Evolutionary conservation across 306 rosid genomes (phyloP).

Genomic region (Carpinus viminea): DNA sequence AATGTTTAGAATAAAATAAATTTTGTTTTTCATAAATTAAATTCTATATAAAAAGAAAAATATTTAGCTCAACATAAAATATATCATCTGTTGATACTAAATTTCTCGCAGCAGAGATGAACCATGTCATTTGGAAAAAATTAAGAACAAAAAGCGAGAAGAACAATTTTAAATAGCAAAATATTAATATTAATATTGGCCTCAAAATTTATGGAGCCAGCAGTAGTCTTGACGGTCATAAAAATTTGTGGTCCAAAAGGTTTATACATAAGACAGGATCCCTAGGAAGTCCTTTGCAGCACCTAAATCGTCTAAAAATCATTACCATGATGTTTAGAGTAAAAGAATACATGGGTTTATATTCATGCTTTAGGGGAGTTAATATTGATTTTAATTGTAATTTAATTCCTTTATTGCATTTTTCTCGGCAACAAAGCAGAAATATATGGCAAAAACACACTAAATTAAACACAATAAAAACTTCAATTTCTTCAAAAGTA

Average conservation of each 20-base stretch:
- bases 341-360: too few species aligned
- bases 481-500: not conserved
- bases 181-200: too few species aligned
- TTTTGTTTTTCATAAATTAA: too few species aligned
- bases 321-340: not conserved
- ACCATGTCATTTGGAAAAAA: too few species aligned
- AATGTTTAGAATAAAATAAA: too few species aligned
- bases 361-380: not conserved
- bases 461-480: not conserved
- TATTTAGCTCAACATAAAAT: too few species aligned
- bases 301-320: not conserved
- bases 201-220: too few species aligned
- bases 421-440: constrained; percentile 17
- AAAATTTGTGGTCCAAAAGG: not conserved
- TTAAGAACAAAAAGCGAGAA: too few species aligned
- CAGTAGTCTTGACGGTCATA: not conserved
- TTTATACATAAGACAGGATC: not conserved
- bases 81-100: too few species aligned
- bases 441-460: not conserved
- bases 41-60: too few species aligned
- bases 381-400: not conserved
- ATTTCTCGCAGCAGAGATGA: too few species aligned
- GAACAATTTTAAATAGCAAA: too few species aligned
- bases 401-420: not conserved
- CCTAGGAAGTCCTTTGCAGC: not conserved